Base-by-base conservation (phyloP, 164 flowering plant genomes). In the Aristolochia contorta region DNA sequence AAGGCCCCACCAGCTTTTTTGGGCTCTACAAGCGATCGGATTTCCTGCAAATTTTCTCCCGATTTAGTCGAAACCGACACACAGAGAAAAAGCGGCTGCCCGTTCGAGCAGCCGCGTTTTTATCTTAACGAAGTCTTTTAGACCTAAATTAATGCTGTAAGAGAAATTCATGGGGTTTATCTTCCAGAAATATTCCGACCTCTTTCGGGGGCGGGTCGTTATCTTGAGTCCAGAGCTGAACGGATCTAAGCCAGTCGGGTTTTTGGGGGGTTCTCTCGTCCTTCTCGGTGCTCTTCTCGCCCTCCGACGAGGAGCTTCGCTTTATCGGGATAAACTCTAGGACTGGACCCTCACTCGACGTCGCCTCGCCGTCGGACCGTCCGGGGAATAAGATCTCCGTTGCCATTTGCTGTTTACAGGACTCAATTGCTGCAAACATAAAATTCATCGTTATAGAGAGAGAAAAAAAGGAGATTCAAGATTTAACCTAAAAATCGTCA, bases 161-260 rank as follows among this genome's bases (percentile, higher is more conserved):
- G 43, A 37, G 43, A 37, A 6, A 8, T 37, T 5, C 3, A 27
- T 27, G 3, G 30, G 30, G 30, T 27, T 37, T 10, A 37, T 37
- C 43, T 37, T 37, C 43, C 12, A 37, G 27, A 12, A 53, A 22
- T 10, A 5, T 27, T 27, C 14, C 23, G 27, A 66, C 69, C 69
- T 59, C 63, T 23, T 53, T 59, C 3, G 62, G 49, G 13, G 80
- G 70, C 58, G 76, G 82, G 74, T 84, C 89, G 55, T 86, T 67
- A 61, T 78, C 67, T 62, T 76, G 85, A 67, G 79, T 90, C 95
- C 95, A 85, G 0, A 90, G 54, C 69, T 82, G 95, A 60, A 69
- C 92, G 65, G 95, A 90, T 75, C 79, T 84, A 57, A 90, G 79
- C 96, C 95, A 87, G 52, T 87, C 89, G 0, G 82, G 77, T 70